Evolutionary conservation across 75 land plant species (phyloP), one percentile per base, ranked within the genome.

Genomic region (Azolla pinnata): DNA sequence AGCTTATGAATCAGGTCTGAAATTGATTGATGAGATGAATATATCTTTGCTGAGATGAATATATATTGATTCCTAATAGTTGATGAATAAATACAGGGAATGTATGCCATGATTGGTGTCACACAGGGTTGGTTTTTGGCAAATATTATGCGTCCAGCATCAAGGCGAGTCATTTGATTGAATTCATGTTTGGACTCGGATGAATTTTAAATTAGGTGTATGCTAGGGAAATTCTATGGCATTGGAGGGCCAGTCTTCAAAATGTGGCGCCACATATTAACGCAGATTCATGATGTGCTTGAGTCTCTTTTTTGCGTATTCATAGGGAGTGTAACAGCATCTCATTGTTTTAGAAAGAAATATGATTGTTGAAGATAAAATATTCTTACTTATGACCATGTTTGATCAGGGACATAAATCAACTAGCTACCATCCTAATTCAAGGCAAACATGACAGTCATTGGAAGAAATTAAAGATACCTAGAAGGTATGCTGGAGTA

Each of bases 111-210:
- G 74, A 62, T 85, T 62, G 83, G 82, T n/a, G 80, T 81, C 32
- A 66, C 65, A 25, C 90, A 92, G 74, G 97, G 97, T 69, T 88
- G 95, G 97, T 85, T 92, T 73, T 69, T 47, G 62, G 77, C 89
- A 55, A 61, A 86, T 45, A 67, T 78, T 25, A 17, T 47, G 31
- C 84, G 83, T 77, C 84, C 84, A 60, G 59, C 84, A 46, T 85
- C 95, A 42, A 69, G 75, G 97, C 90, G 66, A 14, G 26, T 40
- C n/a, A n/a, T n/a, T n/a, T n/a, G n/a, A n/a, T n/a, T n/a, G n/a
- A n/a, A n/a, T n/a, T n/a, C n/a, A n/a, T n/a, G n/a, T n/a, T n/a
- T n/a, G n/a, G n/a, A n/a, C n/a, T n/a, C n/a, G n/a, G n/a, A n/a
- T n/a, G n/a, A n/a, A n/a, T n/a, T n/a, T n/a, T n/a, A n/a, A n/a